Base-by-base conservation (phyloP, 139 green algal species). In the Asterochloris erici region DNA sequence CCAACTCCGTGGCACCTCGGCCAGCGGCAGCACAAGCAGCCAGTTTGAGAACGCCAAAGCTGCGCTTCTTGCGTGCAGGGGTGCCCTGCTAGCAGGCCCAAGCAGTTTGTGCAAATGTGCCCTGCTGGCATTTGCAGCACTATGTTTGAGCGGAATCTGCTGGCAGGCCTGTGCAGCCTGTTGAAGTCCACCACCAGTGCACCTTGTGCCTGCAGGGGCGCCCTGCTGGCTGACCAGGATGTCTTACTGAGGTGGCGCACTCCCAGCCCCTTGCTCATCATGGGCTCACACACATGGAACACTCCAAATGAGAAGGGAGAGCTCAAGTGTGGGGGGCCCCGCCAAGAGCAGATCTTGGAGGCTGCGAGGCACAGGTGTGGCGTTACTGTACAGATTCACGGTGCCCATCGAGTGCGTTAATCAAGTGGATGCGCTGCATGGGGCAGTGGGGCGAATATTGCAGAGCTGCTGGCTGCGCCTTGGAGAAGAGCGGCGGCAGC, bases 241-340 rank as follows among this genome's bases (percentile, higher is more conserved):
- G 77, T 84, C 4, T 24, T 90, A 62, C 27, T 29, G 11, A 27
- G 28, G 21, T 93, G 85, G 79, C 6, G 27, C 11, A 90, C 86
- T 11, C 73, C 68, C 47, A 54, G 82, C 16, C 90, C 91, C 0
- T 77, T 94, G 64, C 80, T 93, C 47, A 79, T 94, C 12, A 63
- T 93, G 9, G 90, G 89, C 68, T 89, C 79, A 64, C 86, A 94
- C 73, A 81, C 87, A 26, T 95, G 91, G 91, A 93, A 94, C 82
- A 85, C 87, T 11, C 89, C 90, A 9, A 89, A 92, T 78, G 29
- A 68, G 2, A 73, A 60, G 47, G 89, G 90, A 21, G 75, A 85
- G 77, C 70, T 94, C 73, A 47, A 71, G 24, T 94, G 91, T 77
- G 86, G 81, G 10, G 84, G 77, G 0, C 74, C 82, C n/a, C 82